These are phyloP conservation scores for Fraxinus floribunda DNA, from an alignment of 305 asterid species.

Conservation along the genomic window DNA sequence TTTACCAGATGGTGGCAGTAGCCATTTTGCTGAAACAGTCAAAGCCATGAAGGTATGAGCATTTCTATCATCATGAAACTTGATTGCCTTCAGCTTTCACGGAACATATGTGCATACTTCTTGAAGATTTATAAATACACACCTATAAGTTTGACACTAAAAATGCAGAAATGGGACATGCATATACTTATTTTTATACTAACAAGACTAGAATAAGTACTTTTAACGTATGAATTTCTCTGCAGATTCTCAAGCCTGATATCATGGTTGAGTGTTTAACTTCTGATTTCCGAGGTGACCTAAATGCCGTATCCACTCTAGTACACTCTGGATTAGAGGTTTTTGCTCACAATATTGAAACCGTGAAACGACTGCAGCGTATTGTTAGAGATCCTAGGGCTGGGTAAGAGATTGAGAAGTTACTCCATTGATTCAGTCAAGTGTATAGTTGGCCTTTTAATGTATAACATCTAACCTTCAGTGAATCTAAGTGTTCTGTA, in stretches of 20 bases:
- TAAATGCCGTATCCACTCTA: conserved; percentile 66
- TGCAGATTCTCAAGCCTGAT: conserved; percentile 77
- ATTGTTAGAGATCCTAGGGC: conserved; percentile 98
- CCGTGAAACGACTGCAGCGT: conserved; percentile 83
- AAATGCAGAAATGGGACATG: conserved; percentile 1
- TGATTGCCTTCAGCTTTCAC: conserved; percentile 10
- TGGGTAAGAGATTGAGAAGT: conserved; percentile 54
- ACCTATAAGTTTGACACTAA: neutral
- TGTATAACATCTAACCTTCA: neutral
- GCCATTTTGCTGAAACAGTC: conserved; percentile 94
- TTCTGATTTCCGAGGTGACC: conserved; percentile 93
- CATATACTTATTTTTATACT: conserved; percentile 5
- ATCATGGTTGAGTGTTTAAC: conserved; percentile 97
- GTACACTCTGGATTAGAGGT: conserved; percentile 91
- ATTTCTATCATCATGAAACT: conserved; percentile 4
- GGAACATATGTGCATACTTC: conserved; percentile 13
- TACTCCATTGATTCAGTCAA: conserved; percentile 18
- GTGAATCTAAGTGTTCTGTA: neutral
- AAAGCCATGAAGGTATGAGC: conserved; percentile 71
- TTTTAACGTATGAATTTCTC: conserved; percentile 29
- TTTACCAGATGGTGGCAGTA: conserved; percentile 94
- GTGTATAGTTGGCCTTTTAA: neutral
- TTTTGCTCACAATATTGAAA: conserved; percentile 91
- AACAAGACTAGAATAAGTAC: conserved; percentile 5
- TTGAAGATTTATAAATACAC: neutral